phyloP scores from a whole-genome alignment of 108 stramenopile genomes.

The Nitzschia sp. region DNA sequence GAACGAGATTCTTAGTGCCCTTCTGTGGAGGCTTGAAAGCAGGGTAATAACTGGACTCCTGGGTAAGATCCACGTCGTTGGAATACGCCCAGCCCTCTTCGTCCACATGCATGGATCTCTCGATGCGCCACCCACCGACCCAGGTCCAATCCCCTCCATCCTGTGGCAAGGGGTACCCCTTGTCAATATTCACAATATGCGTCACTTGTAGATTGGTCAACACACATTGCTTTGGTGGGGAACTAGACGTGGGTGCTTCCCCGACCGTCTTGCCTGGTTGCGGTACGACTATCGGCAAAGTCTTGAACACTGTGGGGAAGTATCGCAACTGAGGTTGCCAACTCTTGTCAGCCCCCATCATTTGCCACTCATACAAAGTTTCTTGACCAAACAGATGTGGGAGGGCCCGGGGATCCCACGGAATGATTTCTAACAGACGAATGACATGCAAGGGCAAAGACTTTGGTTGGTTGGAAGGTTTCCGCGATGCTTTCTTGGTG shows the following conservation, averaged over 20 bases:
- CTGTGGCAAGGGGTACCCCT: constrained; percentile 56
- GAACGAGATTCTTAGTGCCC: constrained; percentile 22
- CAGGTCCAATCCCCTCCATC: constrained; percentile 58
- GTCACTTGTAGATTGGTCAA: constrained; percentile 41
- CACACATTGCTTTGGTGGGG: constrained; percentile 44
- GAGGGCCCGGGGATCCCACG: constrained; percentile 53
- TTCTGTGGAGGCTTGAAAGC: constrained; percentile 30
- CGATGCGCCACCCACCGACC: constrained; percentile 55
- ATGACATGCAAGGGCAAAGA: constrained; percentile 51
- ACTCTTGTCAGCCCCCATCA: constrained; percentile 37
- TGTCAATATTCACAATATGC: constrained; percentile 42
- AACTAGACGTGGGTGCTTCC: constrained; percentile 24
- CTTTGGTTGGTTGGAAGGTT: constrained; percentile 6
- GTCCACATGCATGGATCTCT: constrained; percentile 38
- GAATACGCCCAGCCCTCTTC: constrained; percentile 58
- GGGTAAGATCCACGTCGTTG: constrained; percentile 25
- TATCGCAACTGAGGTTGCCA: constrained; percentile 40
- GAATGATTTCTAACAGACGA: constrained; percentile 60
- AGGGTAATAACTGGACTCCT: constrained; percentile 23
- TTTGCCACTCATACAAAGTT: constrained; percentile 63
- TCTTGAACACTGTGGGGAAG: constrained; percentile 45
- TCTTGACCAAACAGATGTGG: constrained; percentile 44
- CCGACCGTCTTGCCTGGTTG: constrained; percentile 23
- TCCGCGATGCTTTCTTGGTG: not conserved
- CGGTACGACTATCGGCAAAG: constrained; percentile 42